phyloP scores from a whole-genome alignment of 2,329 filamentous ascomycete species.

The Penicillium crustosum region DNA sequence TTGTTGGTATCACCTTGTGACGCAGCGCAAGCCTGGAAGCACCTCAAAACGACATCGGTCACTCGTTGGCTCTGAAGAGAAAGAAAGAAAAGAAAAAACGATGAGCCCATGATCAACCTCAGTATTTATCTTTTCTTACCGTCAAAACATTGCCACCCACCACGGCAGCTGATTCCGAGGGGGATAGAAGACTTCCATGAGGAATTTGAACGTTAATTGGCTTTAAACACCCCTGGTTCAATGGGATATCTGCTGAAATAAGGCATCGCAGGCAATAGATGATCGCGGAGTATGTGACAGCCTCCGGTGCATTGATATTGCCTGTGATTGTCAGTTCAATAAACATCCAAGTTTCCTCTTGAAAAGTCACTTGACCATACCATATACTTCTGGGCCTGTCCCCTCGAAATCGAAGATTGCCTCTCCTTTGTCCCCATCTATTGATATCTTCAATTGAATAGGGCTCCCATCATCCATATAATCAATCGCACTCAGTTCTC shows the following conservation, averaged over 20 bases:
- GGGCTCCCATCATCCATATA: conserved; percentile 84
- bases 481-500: conserved; percentile 67
- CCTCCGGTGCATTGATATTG: conserved; percentile 75
- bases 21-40: conserved; percentile 73
- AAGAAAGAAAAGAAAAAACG: not conserved
- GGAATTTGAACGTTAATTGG: conserved; percentile 73
- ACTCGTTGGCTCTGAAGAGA: conserved; percentile 23
- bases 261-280: conserved; percentile 78
- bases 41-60: conserved; percentile 69
- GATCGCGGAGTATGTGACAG: conserved; percentile 75
- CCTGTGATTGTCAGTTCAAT: conserved; percentile 34
- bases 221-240: conserved; percentile 77
- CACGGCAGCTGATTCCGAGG: conserved; percentile 70
- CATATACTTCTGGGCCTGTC: conserved; percentile 68
- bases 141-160: conserved; percentile 80
- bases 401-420: conserved; percentile 74
- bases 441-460: conserved; percentile 69
- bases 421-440: conserved; percentile 66
- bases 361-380: conserved; percentile 4
- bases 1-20: conserved; percentile 77
- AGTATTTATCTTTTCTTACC: conserved; percentile 49
- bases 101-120: not conserved
- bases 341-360: not conserved
- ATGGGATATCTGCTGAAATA: conserved; percentile 73
- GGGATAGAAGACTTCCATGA: conserved; percentile 67